Percentiles rank a stretch among this genome's conserved stretches.
These are phyloP conservation scores for Jatropha curcas DNA, from an alignment of 345 rosid genomes.

Conservation along the genomic window DNA sequence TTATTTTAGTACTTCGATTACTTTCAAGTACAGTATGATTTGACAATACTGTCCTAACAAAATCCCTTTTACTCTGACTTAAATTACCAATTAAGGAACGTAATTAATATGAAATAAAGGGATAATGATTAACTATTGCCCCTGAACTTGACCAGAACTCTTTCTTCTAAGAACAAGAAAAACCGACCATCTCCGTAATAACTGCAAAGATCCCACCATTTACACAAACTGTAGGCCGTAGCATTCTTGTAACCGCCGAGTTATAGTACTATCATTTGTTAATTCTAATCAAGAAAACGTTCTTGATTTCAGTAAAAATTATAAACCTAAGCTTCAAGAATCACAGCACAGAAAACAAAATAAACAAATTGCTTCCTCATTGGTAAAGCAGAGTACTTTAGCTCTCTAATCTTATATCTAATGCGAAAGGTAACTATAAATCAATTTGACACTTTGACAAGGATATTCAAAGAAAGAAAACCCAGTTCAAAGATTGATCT, in stretches of 20 bases:
- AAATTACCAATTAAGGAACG: no score
- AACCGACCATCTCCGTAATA: conserved; percentile 53
- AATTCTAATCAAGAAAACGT: conserved; percentile 18
- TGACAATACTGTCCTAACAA: conserved; percentile 4
- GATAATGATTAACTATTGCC: background rate
- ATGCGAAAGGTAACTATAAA: no score
- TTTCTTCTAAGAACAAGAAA: conserved; percentile 16
- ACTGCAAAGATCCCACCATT: conserved; percentile 44
- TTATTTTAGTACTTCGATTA: conserved; percentile 4
- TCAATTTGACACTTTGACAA: no score
- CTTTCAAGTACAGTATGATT: background rate
- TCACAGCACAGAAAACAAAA: background rate
- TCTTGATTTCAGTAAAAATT: conserved; percentile 52
- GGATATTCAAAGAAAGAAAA: no score
- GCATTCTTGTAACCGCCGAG: conserved; percentile 38
- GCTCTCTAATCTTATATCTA: background rate
- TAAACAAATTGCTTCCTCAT: background rate
- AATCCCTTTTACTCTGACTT: background rate
- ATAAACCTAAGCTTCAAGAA: conserved; percentile 14
- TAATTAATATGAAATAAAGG: no score
- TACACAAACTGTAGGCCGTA: conserved; percentile 12
- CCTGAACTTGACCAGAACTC: background rate
- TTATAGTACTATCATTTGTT: conserved; percentile 9
- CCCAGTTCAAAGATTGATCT: no score
- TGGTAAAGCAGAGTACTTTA: background rate